Conservation (phyloP, 805 yeast genomes). For the Barnettozyma siamensis region DNA sequence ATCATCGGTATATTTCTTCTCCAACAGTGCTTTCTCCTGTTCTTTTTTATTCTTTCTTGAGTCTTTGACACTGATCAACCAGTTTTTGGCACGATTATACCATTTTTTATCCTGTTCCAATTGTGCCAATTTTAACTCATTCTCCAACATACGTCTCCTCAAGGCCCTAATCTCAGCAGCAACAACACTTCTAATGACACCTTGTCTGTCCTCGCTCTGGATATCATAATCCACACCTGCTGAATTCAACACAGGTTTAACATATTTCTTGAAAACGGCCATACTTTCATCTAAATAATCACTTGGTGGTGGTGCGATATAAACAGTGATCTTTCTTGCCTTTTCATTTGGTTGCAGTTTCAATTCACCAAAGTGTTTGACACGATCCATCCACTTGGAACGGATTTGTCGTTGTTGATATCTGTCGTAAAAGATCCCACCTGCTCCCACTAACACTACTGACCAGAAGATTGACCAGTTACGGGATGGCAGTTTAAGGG, state of each 20-base stretch:
- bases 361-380: constrained; percentile 45
- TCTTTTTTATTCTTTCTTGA: constrained; percentile 7
- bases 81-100: constrained; percentile 14
- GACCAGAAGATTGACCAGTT: constrained; percentile 92
- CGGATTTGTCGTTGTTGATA: constrained; percentile 64
- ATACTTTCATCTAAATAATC: constrained; percentile 75
- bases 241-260: constrained; percentile 81
- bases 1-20: constrained; percentile 27
- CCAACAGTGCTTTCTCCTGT: constrained; percentile 17
- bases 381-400: constrained; percentile 56
- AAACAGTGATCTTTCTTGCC: constrained; percentile 76
- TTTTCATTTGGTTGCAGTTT: constrained; percentile 42
- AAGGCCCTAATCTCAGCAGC: constrained; percentile 75
- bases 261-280: constrained; percentile 66
- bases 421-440: constrained; percentile 79
- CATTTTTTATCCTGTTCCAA: constrained; percentile 17
- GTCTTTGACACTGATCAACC: constrained; percentile 4
- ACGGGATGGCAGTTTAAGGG: constrained; percentile 74
- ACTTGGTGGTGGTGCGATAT: constrained; percentile 95
- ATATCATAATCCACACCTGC: constrained; percentile 83
- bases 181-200: constrained; percentile 75
- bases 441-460: constrained; percentile 55
- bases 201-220: constrained; percentile 75
- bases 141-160: constrained; percentile 42
- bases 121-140: constrained; percentile 19